Conservation (phyloP, 768 basidiomycete species). For the Lyophyllum semitale region DNA sequence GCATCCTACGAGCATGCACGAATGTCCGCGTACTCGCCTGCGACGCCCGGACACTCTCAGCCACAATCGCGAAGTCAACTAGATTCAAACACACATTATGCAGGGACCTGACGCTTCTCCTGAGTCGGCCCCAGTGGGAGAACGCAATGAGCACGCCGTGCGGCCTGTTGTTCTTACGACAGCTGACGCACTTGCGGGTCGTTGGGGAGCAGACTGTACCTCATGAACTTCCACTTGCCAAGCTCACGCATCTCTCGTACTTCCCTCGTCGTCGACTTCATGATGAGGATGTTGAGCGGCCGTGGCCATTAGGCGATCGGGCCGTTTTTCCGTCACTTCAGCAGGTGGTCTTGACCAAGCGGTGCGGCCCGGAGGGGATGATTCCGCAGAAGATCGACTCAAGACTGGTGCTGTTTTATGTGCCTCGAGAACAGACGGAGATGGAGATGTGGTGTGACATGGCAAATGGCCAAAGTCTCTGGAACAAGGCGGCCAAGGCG, state of each 20-base stretch:
- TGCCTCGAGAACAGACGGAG: constrained; percentile 31
- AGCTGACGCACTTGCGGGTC: constrained; percentile 35
- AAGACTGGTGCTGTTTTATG: constrained; percentile 26
- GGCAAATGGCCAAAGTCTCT: constrained; percentile 29
- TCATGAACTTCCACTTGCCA: constrained; percentile 16
- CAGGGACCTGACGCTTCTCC: constrained; percentile 32
- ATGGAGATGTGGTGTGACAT: constrained; percentile 38
- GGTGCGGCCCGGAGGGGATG: constrained; percentile 21
- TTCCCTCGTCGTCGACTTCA: constrained; percentile 9
- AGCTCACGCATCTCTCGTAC: constrained; percentile 35
- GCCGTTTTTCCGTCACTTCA: constrained; percentile 27
- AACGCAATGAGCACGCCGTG: constrained; percentile 19
- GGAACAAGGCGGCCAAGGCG: constrained; percentile 25
- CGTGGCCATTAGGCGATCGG: constrained; percentile 22
- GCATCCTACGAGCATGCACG: constrained; percentile 31
- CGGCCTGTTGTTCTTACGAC: constrained; percentile 29
- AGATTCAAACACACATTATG: constrained; percentile 29
- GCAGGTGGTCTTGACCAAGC: constrained; percentile 31
- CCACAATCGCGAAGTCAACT: constrained; percentile 17
- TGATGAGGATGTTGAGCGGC: constrained; percentile 15
- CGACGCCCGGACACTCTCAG: constrained; percentile 27
- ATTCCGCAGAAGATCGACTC: constrained; percentile 23
- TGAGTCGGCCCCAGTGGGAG: constrained; percentile 25
- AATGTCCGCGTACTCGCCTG: constrained; percentile 32
- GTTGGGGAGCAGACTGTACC: constrained; percentile 30